phyloP scores from a whole-genome alignment of 306 rosid genomes.

The Mucuna pruriens region DNA sequence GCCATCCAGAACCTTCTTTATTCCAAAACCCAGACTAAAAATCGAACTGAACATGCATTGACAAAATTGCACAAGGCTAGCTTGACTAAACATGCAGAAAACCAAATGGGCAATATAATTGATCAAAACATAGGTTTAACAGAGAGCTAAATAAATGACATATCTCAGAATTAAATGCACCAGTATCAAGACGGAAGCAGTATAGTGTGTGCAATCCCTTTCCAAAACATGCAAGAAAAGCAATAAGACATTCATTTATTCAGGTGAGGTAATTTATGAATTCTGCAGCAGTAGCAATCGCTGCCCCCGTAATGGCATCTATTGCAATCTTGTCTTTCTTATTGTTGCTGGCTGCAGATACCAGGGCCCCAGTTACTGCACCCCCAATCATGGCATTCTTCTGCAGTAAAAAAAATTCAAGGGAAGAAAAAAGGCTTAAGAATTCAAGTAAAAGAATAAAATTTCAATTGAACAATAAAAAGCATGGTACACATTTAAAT shows the following conservation, averaged over 20 bases:
- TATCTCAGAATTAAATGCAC: neutral
- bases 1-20: slow-evolving; percentile 10
- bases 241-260: slow-evolving; percentile 30
- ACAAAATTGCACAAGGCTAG: slow-evolving; percentile 5
- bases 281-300: slow-evolving; percentile 89
- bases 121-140: slow-evolving; percentile 28
- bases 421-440: no score
- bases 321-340: slow-evolving; percentile 58
- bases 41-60: slow-evolving; percentile 11
- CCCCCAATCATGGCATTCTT: slow-evolving; percentile 96
- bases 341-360: slow-evolving; percentile 56
- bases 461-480: neutral
- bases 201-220: neutral
- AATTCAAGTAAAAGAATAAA: no score
- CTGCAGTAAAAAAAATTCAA: no score
- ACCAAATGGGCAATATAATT: neutral
- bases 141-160: neutral
- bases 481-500: neutral
- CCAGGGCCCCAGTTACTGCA: slow-evolving; percentile 79
- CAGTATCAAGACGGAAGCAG: neutral
- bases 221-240: slow-evolving; percentile 29
- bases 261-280: slow-evolving; percentile 82
- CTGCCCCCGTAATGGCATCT: slow-evolving; percentile 90
- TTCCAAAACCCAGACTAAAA: neutral
- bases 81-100: slow-evolving; percentile 4